phyloP scores from a whole-genome alignment of 306 rosid species.

The cucumber (Cucumis sativus) region Cucumber_9930_V3 NC_026659.2:31245501-31246000 shows the following conservation, averaged over 20 bases:
- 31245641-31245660: slow-evolving; percentile 48
- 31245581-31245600: slow-evolving; percentile 90
- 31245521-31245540: slow-evolving; percentile 50
- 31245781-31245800: slow-evolving; percentile 58
- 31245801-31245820: slow-evolving; percentile 18
- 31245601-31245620: slow-evolving; percentile 51
- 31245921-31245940: slow-evolving; percentile 77
- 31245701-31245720: slow-evolving; percentile 91
- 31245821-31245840: slow-evolving; percentile 53
- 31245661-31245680: slow-evolving; percentile 65
- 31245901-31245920: slow-evolving; percentile 63
- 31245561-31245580: slow-evolving; percentile 18
- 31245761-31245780: slow-evolving; percentile 64
- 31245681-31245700: slow-evolving; percentile 64
- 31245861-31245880: slow-evolving; percentile 55
- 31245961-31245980: slow-evolving; percentile 57
- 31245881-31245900: slow-evolving; percentile 59
- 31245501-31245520: slow-evolving; percentile 60
- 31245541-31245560: slow-evolving; percentile 47
- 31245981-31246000: slow-evolving; percentile 46
- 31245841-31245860: slow-evolving; percentile 58
- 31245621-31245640: slow-evolving; percentile 39
- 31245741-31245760: slow-evolving; percentile 85
- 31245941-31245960: slow-evolving; percentile 80
- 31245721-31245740: slow-evolving; percentile 66